Percentiles rank a stretch among this genome's conserved stretches.
Conservation (phyloP, 2,329 filamentous ascomycete genomes). For the Raffaelea ambrosiae region DNA sequence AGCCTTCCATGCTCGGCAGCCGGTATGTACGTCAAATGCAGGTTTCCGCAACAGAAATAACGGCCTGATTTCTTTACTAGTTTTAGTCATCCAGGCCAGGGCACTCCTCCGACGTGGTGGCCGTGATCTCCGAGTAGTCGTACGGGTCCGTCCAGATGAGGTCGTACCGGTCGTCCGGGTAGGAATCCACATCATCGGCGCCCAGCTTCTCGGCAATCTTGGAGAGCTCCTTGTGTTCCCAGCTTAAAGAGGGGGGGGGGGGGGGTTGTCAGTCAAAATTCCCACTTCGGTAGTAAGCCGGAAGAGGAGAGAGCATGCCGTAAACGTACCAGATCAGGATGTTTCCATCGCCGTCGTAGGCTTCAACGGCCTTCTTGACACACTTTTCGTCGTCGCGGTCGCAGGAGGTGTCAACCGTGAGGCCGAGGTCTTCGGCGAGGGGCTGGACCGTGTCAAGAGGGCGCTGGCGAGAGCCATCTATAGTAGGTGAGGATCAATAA, state of each 20-base stretch:
- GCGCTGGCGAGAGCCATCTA: slow-evolving; percentile 41
- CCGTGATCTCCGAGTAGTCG: slow-evolving; percentile 37
- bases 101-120: slow-evolving; percentile 41
- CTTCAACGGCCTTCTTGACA: slow-evolving; percentile 39
- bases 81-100: slow-evolving; percentile 40
- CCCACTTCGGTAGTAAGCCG: neutral
- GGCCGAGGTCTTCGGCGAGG: slow-evolving; percentile 44
- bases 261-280: no score
- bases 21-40: no score
- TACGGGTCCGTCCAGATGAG: slow-evolving; percentile 49
- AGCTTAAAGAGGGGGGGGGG: slow-evolving; percentile 7
- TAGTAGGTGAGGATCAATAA: neutral
- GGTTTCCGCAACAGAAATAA: no score
- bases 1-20: no score
- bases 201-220: slow-evolving; percentile 45
- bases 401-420: slow-evolving; percentile 47
- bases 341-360: slow-evolving; percentile 41
- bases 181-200: slow-evolving; percentile 36
- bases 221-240: slow-evolving; percentile 37
- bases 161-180: slow-evolving; percentile 42
- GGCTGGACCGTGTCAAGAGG: slow-evolving; percentile 50
- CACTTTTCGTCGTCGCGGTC: slow-evolving; percentile 46
- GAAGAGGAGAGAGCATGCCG: neutral
- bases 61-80: no score
- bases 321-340: slow-evolving; percentile 44